Base-by-base conservation (phyloP, 1,284 basidiomycete genomes). In the Fomitopsis betulina region DNA sequence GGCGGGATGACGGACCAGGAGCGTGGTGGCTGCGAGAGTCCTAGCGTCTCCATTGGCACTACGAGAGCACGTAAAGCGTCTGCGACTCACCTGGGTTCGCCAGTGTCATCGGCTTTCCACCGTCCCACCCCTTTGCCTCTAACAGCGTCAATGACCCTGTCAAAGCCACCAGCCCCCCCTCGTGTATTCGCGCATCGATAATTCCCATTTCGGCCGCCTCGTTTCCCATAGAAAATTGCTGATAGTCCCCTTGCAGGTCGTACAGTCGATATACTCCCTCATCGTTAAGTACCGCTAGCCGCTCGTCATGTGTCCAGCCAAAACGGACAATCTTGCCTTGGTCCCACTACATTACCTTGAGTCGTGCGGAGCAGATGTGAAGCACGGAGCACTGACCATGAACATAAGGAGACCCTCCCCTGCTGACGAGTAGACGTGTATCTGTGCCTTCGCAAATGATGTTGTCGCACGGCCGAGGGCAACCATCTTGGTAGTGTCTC, bases 261-360 rank as follows among this genome's bases (percentile, higher is more conserved):
- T 98, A 98, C 19, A 98, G 70, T 42, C 96, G 83, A 70, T 97
- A 98, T 9, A 84, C 80, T 17, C 96, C 96, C 66, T 98, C 94
- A 71, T 97, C 94, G 64, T 95, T 94, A 32, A 99, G 75, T 6
- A 96, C 84, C 0, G 90, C 86, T 37, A 98, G 81, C 54, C 86
- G 82, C 66, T 96, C 93, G 64, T 91, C 85, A 15, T 74, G 70
- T 0, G 91, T 92, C 88, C 93, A 95, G 30, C 93, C 93, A 65
- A 95, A 87, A 27, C 84, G 83, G 55, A 94, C 75, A 56, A 95
- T 89, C 67, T 81, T 87, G 55, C 81, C 85, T 68, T 91, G 87
- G 60, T 94, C 91, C 93, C 93, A 96, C 89, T 94, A 57, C 25
- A 55, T 25, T 68, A 65, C 59, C 63, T 0, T 10, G 7, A 35